Percentiles rank a stretch among this genome's conserved stretches.
phyloP scores from a whole-genome alignment of 257 asterid species.

The Scutellaria barbata region DNA sequence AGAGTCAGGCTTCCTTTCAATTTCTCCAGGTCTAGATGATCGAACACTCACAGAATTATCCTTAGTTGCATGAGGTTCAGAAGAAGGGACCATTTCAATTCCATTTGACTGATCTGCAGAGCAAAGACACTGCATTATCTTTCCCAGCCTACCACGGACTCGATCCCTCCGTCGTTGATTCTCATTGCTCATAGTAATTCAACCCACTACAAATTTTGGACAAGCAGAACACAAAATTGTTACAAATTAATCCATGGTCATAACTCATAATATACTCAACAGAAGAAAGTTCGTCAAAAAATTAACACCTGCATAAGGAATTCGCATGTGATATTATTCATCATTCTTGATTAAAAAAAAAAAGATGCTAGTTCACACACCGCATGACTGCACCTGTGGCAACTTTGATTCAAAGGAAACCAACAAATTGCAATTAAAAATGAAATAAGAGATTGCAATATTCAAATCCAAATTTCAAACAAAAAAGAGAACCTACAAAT shows the following conservation, averaged over 20 bases:
- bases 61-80: conserved; percentile 60
- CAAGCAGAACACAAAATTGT: conserved; percentile 28
- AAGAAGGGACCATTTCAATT: conserved; percentile 58
- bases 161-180: conserved; percentile 38
- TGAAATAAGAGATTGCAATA: conserved; percentile 23
- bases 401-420: neutral
- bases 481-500: conserved; percentile 1
- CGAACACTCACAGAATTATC: conserved; percentile 53
- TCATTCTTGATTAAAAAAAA: neutral
- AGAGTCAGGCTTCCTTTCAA: conserved; percentile 61
- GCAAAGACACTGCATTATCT: conserved; percentile 71
- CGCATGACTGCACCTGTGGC: neutral
- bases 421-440: conserved; percentile 16
- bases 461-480: conserved; percentile 8
- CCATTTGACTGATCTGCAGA: conserved; percentile 56
- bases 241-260: conserved; percentile 33
- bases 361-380: neutral
- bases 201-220: conserved; percentile 39
- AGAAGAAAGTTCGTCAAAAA: neutral
- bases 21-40: conserved; percentile 63
- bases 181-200: conserved; percentile 56
- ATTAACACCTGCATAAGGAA: conserved; percentile 22
- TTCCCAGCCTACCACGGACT: conserved; percentile 44
- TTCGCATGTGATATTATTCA: neutral
- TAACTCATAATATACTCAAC: conserved; percentile 9